These are phyloP conservation scores for Cytospora leucostoma DNA, from an alignment of 2,329 filamentous ascomycete species.

Conservation along the genomic window DNA sequence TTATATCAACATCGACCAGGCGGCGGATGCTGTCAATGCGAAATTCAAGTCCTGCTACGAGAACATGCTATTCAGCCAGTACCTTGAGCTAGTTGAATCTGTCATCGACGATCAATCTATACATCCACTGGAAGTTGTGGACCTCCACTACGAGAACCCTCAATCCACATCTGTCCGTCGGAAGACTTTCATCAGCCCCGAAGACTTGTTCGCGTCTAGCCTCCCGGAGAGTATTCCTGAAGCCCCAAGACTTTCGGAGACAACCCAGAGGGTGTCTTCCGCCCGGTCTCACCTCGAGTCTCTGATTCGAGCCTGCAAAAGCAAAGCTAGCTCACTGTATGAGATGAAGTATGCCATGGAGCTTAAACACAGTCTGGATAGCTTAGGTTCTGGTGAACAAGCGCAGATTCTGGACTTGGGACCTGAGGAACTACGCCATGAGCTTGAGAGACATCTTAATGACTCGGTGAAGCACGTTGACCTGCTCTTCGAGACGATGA, in stretches of 20 bases:
- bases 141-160: neutral
- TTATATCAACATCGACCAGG: constrained; percentile 28
- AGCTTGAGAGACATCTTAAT: neutral
- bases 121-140: neutral
- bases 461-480: neutral
- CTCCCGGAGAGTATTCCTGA: neutral
- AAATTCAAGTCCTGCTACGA: constrained; percentile 33
- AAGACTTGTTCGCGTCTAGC: neutral
- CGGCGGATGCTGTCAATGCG: constrained; percentile 22
- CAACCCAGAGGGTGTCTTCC: neutral
- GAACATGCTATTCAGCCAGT: constrained; percentile 32
- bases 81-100: constrained; percentile 29
- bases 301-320: neutral
- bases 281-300: neutral
- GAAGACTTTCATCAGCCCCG: neutral
- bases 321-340: neutral
- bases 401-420: neutral
- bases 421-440: neutral
- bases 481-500: neutral
- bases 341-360: neutral
- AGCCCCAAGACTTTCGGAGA: neutral
- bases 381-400: neutral
- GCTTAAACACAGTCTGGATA: neutral
- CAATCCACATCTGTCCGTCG: neutral
- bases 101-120: neutral